Percentiles rank a stretch among this genome's conserved stretches.
phyloP scores from a whole-genome alignment of 2,329 filamentous ascomycete genomes.

The Penicillium sp. region DNA sequence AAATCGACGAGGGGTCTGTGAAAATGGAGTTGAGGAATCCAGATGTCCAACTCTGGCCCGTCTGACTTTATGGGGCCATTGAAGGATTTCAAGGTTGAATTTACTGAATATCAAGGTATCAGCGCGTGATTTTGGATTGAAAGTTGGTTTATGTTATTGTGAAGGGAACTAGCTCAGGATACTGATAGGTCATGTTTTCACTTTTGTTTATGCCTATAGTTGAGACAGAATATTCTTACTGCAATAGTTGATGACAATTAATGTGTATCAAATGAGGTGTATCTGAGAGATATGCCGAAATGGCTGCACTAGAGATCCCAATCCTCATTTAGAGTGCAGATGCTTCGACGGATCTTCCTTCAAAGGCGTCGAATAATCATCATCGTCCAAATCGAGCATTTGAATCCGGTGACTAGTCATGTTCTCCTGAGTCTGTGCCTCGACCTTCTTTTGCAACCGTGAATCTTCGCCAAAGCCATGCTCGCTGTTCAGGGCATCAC shows the following conservation, averaged over 20 bases:
- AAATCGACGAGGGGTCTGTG: not conserved
- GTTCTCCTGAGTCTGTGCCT: conserved; percentile 30
- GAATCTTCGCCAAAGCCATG: conserved; percentile 26
- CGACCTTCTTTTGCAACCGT: conserved; percentile 29
- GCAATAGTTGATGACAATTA: not conserved
- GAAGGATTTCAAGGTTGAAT: not conserved
- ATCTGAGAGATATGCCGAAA: not conserved
- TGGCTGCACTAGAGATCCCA: not conserved
- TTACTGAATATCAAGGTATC: not conserved
- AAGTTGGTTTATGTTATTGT: not conserved
- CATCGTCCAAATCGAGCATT: conserved; percentile 21
- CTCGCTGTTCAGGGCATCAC: conserved; percentile 20
- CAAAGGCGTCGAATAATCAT: conserved; percentile 18
- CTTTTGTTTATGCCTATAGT: not conserved
- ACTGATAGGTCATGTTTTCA: not conserved
- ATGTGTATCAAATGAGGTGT: not conserved
- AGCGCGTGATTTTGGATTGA: not conserved
- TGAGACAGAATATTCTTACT: not conserved
- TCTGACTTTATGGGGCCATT: not conserved
- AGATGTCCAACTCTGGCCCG: not conserved
- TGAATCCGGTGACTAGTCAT: conserved; percentile 23
- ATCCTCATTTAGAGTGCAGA: conserved; percentile 12
- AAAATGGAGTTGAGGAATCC: no score
- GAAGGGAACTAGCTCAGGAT: not conserved
- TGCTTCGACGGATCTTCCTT: conserved; percentile 20